Evolutionary conservation across 2,329 filamentous ascomycete genomes (phyloP).

Genomic region (Penicillium fuscoglaucum): DNA sequence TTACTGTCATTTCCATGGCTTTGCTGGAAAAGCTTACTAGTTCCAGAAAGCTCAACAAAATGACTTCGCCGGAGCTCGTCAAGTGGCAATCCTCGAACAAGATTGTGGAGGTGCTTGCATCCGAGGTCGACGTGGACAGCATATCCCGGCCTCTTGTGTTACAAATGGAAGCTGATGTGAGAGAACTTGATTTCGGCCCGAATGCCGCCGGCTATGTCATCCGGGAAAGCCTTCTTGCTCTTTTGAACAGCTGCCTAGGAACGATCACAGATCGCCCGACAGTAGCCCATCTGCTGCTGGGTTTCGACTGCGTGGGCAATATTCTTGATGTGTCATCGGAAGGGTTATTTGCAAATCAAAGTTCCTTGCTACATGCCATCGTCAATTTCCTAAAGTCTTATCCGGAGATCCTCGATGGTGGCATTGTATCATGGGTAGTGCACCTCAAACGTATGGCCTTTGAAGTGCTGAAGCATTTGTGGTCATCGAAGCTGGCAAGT

Average conservation of each 20-base stretch:
- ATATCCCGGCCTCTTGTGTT: slow-evolving; percentile 72
- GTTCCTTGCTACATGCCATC: slow-evolving; percentile 81
- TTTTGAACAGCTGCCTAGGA: slow-evolving; percentile 76
- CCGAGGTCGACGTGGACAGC: slow-evolving; percentile 74
- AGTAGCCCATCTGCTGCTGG: slow-evolving; percentile 85
- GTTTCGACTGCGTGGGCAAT: slow-evolving; percentile 75
- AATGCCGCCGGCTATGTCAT: slow-evolving; percentile 73
- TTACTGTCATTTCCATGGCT: slow-evolving; percentile 77
- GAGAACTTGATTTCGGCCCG: slow-evolving; percentile 72
- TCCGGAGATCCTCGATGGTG: slow-evolving; percentile 62
- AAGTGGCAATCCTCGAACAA: slow-evolving; percentile 72
- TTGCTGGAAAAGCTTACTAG: slow-evolving; percentile 83
- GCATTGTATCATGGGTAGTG: slow-evolving; percentile 67
- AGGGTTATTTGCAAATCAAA: slow-evolving; percentile 68
- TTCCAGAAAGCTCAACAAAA: slow-evolving; percentile 75
- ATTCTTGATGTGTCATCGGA: slow-evolving; percentile 67
- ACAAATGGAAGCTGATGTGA: slow-evolving; percentile 63
- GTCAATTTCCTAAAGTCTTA: slow-evolving; percentile 70
- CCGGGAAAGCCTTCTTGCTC: slow-evolving; percentile 81
- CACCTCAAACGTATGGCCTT: slow-evolving; percentile 67
- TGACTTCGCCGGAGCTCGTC: slow-evolving; percentile 62
- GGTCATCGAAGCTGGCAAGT: slow-evolving; percentile 78
- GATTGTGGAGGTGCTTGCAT: slow-evolving; percentile 83
- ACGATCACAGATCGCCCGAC: slow-evolving; percentile 75
- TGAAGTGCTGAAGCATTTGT: slow-evolving; percentile 76